These are phyloP conservation scores for Globisporangium orthogonon DNA, from an alignment of 352 stramenopile genomes.

Conservation along the genomic window DNA sequence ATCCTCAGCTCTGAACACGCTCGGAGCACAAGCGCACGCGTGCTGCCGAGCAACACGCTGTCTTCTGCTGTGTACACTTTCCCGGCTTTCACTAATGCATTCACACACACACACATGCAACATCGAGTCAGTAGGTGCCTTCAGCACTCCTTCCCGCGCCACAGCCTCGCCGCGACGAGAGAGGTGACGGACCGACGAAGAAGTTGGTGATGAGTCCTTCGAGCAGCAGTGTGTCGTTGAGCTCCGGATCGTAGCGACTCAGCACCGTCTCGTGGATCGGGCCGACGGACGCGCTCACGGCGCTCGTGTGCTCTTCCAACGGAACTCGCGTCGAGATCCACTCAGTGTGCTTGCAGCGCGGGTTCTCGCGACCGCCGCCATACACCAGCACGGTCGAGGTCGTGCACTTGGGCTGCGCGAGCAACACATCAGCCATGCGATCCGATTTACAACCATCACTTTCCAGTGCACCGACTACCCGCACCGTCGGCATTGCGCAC, in stretches of 20 bases:
- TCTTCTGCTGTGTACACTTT: constrained; percentile 41
- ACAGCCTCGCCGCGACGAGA: background rate
- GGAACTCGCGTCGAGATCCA: constrained; percentile 56
- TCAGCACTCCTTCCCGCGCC: too few relatives aligned
- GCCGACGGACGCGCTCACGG: constrained; percentile 15
- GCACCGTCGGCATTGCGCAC: constrained; percentile 39
- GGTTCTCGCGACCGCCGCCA: constrained; percentile 32
- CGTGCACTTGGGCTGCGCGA: constrained; percentile 18
- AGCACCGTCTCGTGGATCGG: constrained; percentile 59
- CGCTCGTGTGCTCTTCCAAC: constrained; percentile 30
- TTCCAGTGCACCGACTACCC: constrained; percentile 1
- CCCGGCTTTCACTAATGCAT: constrained; percentile 27
- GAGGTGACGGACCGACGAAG: constrained; percentile 46
- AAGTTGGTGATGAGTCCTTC: constrained; percentile 81
- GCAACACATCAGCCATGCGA: background rate
- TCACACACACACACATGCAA: constrained; percentile 1
- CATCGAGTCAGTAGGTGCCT: too few relatives aligned
- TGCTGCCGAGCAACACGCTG: constrained; percentile 51
- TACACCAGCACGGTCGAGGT: constrained; percentile 41
- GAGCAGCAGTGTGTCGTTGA: constrained; percentile 32
- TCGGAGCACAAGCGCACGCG: constrained; percentile 48
- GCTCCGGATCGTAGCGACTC: constrained; percentile 12
- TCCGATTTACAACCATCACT: background rate
- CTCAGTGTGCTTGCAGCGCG: constrained; percentile 58
- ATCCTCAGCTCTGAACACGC: constrained; percentile 54